These are phyloP conservation scores for Fusarium equiseti DNA, from an alignment of 2,329 filamentous ascomycete species.

Conservation along the genomic window DNA sequence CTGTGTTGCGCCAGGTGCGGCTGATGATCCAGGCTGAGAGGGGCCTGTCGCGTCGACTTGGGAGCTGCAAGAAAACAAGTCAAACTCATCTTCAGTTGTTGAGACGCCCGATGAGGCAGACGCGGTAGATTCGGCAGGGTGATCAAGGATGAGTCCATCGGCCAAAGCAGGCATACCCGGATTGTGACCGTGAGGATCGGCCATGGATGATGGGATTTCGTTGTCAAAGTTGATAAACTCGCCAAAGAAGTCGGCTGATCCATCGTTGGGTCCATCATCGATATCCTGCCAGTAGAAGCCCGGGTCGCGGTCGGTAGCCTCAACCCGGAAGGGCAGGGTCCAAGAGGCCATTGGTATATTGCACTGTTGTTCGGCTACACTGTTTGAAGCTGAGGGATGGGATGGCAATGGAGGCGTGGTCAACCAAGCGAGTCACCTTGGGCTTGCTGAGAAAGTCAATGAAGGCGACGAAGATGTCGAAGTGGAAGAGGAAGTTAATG, in stretches of 20 bases:
- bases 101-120: slow-evolving; percentile 55
- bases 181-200: slow-evolving; percentile 37
- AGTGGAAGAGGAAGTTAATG: slow-evolving; percentile 35
- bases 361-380: slow-evolving; percentile 15
- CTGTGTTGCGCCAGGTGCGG: slow-evolving; percentile 32
- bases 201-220: slow-evolving; percentile 42
- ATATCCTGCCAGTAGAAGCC: slow-evolving; percentile 53
- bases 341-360: slow-evolving; percentile 52
- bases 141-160: slow-evolving; percentile 49
- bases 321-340: slow-evolving; percentile 52
- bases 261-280: slow-evolving; percentile 49
- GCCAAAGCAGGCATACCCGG: slow-evolving; percentile 44
- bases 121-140: slow-evolving; percentile 49
- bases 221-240: slow-evolving; percentile 55
- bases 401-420: slow-evolving; percentile 25
- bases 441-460: slow-evolving; percentile 34
- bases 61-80: slow-evolving; percentile 53
- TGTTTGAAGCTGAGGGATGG: slow-evolving; percentile 18
- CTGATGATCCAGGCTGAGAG: slow-evolving; percentile 37
- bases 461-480: slow-evolving; percentile 35
- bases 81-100: slow-evolving; percentile 52
- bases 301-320: slow-evolving; percentile 52
- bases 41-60: slow-evolving; percentile 46
- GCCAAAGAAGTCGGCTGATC: slow-evolving; percentile 52
- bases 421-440: slow-evolving; percentile 41